These are phyloP conservation scores for Daldinia vernicosa DNA, from an alignment of 495 filamentous ascomycete species.

Conservation along the genomic window DNA sequence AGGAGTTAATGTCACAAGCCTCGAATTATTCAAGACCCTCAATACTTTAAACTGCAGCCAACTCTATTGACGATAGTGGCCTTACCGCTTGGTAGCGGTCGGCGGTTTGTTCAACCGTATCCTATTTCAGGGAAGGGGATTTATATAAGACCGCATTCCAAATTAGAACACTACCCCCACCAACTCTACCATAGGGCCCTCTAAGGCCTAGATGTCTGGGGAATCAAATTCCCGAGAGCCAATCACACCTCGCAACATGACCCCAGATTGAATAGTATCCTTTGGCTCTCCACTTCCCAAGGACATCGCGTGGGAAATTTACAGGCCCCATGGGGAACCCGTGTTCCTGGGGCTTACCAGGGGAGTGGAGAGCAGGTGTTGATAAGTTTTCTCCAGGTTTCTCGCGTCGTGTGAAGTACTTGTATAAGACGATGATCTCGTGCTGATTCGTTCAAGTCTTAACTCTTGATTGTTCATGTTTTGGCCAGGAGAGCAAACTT, in stretches of 20 bases:
- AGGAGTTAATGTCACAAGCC: not conserved
- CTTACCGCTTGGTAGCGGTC: slow-evolving; percentile 10
- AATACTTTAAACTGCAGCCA: not conserved
- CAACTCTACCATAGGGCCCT: not conserved
- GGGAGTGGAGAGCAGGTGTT: slow-evolving; percentile 15
- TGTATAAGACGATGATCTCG: slow-evolving; percentile 24
- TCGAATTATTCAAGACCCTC: not conserved
- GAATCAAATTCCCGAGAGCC: slow-evolving; percentile 19
- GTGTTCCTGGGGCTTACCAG: slow-evolving; percentile 14
- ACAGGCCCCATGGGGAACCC: slow-evolving; percentile 29
- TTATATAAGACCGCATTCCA: slow-evolving; percentile 33
- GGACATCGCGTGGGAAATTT: slow-evolving; percentile 11
- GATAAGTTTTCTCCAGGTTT: not conserved
- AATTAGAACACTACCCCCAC: not conserved
- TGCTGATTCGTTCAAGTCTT: not conserved
- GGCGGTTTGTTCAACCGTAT: slow-evolving; percentile 19
- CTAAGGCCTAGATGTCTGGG: not conserved
- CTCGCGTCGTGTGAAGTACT: not conserved
- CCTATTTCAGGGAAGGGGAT: slow-evolving; percentile 17
- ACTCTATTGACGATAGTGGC: slow-evolving; percentile 6
- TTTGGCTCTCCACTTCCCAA: slow-evolving; percentile 8
- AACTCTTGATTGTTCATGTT: not conserved
- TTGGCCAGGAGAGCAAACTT: not conserved
- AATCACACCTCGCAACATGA: slow-evolving; percentile 23
- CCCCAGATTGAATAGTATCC: slow-evolving; percentile 16